Base-by-base conservation (phyloP, 208 protist genomes). In the Crithidia thermophila region DNA sequence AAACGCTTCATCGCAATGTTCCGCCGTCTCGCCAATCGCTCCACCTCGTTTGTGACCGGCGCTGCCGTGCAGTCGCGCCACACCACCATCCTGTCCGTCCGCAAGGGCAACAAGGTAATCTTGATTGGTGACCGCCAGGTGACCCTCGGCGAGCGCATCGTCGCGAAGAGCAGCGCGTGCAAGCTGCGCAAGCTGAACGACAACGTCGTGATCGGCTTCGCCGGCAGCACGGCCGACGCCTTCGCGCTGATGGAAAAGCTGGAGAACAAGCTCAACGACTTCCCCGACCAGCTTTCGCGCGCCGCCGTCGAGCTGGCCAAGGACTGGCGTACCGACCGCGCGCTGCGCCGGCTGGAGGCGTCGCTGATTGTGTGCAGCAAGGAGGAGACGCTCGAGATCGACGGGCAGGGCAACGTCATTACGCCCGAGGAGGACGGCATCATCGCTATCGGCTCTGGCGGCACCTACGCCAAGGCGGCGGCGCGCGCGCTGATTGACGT, bases 191-290 rank as follows among this genome's bases (percentile, higher is more conserved):
- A 77, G 60, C 79, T 93, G 36, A 84, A 79, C 42, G 84, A 90
- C 28, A 87, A 90, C 65, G 90, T 98, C 11, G 77, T 95, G 16
- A 88, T 95, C 39, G 96, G 97, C 49, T 98, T 98, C 65, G 95
- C 96, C 23, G 97, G 97, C 23, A 89, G 85, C 72, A 97, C 95
- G 18, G 97, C 96, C 5, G 97, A 98, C 59, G 95, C 93, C n/a
- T 91, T 98, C 23, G 94, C 97, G 21, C 74, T 98, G n/a, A 94
- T 98, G 85, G 97, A 98, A 71, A 94, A 95, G 67, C 78, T 98
- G 2, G 94, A 98, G 68, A 87, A 79, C 53, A 97, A 98, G 74
- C 70, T 98, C 3, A 88, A 88, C 47, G 94, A 98, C 75, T 97
- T 96, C 65, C 91, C 96, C 4, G 87, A 94, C 36, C 94, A 98